Evolutionary conservation across 2,329 filamentous ascomycete species (phyloP).

Genomic region (Epichloe elymi): DNA sequence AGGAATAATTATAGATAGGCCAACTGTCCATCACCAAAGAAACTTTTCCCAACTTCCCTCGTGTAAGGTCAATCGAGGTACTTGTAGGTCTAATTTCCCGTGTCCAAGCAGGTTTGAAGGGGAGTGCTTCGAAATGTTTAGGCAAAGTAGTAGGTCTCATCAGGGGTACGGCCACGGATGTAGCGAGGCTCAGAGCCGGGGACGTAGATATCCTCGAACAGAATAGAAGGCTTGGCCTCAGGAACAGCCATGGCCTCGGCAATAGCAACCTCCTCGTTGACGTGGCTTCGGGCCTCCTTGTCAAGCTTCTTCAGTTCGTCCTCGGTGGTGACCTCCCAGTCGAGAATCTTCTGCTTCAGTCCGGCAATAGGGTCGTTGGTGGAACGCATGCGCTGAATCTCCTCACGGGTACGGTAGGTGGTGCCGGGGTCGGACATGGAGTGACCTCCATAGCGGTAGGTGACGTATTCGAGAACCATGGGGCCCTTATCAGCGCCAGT

Average conservation of each 20-base stretch:
- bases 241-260: constrained; percentile 81
- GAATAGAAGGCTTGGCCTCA: constrained; percentile 64
- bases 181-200: constrained; percentile 75
- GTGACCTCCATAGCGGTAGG: constrained; percentile 98
- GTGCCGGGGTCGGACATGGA: constrained; percentile 99
- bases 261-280: constrained; percentile 79
- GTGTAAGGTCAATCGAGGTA: too few species aligned
- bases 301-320: constrained; percentile 94
- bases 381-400: constrained; percentile 98
- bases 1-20: constrained; percentile 17
- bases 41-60: too few species aligned
- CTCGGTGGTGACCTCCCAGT: constrained; percentile 85
- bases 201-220: constrained; percentile 96
- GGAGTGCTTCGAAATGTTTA: constrained; percentile 12
- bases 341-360: constrained; percentile 93
- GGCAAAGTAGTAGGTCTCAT: constrained; percentile 91
- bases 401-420: constrained; percentile 97
- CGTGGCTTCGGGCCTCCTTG: constrained; percentile 76
- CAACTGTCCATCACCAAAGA: too few species aligned
- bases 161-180: constrained; percentile 73
- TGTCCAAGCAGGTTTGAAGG: not conserved
- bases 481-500: constrained; percentile 74
- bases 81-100: not conserved
- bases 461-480: constrained; percentile 95
- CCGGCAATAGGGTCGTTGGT: constrained; percentile 98